Base-by-base conservation (phyloP, 352 stramenopile genomes). In the Pythium utonaiense region DNA sequence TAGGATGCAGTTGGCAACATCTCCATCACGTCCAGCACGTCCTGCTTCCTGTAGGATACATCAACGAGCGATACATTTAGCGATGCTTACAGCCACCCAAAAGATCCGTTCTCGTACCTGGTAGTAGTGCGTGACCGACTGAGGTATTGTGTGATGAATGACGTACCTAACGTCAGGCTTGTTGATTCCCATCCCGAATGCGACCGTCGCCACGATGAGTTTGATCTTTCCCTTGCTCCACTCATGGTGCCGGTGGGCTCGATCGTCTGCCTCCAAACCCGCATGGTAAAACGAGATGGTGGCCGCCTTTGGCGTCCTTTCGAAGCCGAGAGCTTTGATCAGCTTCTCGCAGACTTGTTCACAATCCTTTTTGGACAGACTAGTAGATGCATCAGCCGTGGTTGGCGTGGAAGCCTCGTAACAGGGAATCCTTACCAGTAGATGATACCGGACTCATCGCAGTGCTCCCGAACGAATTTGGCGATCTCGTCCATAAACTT, bases 171-270 rank as follows among this genome's bases (percentile, higher is more conserved):
- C 87, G 50, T 94, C 84, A 9, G 86, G 86, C 51, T 96, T 94
- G 66, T 95, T 95, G 59, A 96, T 96, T 16, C 85, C 87, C 87
- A 96, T 96, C 25, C 87, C 87, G 57, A 96, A 96, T 0, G 87
- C 87, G 41, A 96, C 76, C 0, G 87, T 96, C 17, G 87, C 87
- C n/a, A 89, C 72, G 53, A 96, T 95, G 2, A 94, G 76, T 59
- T 96, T 94, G 61, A 94, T 93, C 54, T 91, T 92, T 1, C 86
- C 86, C 75, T 93, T 94, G 67, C 84, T 94, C 86, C 86, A 96
- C 45, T 96, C 83, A 49, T 90, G 78, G 53, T 94, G 86, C 19
- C 81, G 74, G 64, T 76, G 80, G 14, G 83, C 77, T n/a, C 86
- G 79, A 38, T 96, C 86, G 55, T 80, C 73, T 3, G 83, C 64